Evolutionary conservation across 257 asterid genomes (phyloP).

Genomic region (Plantago elongata): DNA sequence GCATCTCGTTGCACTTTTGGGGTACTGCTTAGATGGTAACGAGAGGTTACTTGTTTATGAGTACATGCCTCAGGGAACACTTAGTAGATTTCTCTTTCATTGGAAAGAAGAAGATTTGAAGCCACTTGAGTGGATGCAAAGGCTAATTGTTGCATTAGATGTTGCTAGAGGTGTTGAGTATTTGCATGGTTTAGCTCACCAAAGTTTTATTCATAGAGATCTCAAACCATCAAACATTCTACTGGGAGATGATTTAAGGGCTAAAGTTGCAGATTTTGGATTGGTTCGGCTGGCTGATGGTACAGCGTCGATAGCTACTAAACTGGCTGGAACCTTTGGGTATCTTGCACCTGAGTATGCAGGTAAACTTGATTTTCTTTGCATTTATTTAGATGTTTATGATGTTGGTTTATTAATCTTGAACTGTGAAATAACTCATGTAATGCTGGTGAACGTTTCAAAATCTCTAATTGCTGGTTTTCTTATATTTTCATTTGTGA

Average conservation of each 20-base stretch:
- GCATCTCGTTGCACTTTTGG: conserved; percentile 80
- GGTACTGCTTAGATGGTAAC: conserved; percentile 68
- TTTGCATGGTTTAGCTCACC: conserved; percentile 81
- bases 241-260: conserved; percentile 85
- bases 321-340: conserved; percentile 84
- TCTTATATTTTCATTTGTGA: not conserved
- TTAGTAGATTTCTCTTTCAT: conserved; percentile 58
- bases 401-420: not conserved
- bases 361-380: conserved; percentile 21
- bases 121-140: conserved; percentile 82
- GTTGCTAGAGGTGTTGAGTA: conserved; percentile 90
- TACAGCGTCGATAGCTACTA: conserved; percentile 68
- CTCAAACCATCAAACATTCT: conserved; percentile 86
- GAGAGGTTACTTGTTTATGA: conserved; percentile 81
- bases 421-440: not conserved
- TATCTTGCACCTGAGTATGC: conserved; percentile 90
- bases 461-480: not conserved
- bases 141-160: conserved; percentile 70
- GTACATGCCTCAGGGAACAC: conserved; percentile 90
- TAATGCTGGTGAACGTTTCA: not conserved
- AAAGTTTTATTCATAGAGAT: conserved; percentile 85
- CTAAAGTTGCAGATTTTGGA: conserved; percentile 90
- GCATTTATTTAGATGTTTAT: not conserved
- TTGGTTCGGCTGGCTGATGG: conserved; percentile 89
- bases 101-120: conserved; percentile 71